Conservation (phyloP, 352 stramenopile genomes). For the Hyaloperonospora arabidopsidis region DNA sequence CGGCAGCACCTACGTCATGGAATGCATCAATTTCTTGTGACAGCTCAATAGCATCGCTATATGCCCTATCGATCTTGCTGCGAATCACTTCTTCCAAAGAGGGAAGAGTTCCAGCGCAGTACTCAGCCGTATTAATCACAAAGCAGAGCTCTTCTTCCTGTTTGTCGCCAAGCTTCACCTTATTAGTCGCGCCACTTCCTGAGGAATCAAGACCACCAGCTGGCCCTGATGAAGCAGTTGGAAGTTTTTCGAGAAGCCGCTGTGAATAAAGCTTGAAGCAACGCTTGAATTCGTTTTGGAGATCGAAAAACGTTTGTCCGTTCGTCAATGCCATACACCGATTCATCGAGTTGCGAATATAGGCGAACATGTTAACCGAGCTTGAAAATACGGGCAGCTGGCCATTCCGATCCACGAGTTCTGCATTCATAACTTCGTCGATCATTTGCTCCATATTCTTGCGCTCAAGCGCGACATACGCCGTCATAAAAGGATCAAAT, state of each 20-base stretch:
- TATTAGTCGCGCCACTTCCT: conserved; percentile 17
- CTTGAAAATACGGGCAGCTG: conserved; percentile 94
- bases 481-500: conserved; percentile 97
- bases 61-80: conserved; percentile 91
- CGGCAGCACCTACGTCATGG: conserved; percentile 90
- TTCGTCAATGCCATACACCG: conserved; percentile 95
- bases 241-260: conserved; percentile 66
- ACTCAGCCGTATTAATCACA: conserved; percentile 98
- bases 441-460: conserved; percentile 94
- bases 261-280: conserved; percentile 73
- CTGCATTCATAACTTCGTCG: conserved; percentile 82
- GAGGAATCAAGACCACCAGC: conserved; percentile 19
- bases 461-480: conserved; percentile 94
- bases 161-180: conserved; percentile 72
- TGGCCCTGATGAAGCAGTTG: conserved; percentile 24
- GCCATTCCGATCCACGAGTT: conserved; percentile 92
- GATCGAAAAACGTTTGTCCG: conserved; percentile 95
- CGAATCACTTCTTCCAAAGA: conserved; percentile 95
- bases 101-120: conserved; percentile 94
- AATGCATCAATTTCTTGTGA: conserved; percentile 91
- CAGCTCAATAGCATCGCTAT: conserved; percentile 90
- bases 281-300: conserved; percentile 91
- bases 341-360: conserved; percentile 98
- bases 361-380: conserved; percentile 97
- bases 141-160: conserved; percentile 95